These are phyloP conservation scores for Microthyrium microscopicum DNA, from an alignment of 2,329 filamentous ascomycete genomes.

Conservation along the genomic window DNA sequence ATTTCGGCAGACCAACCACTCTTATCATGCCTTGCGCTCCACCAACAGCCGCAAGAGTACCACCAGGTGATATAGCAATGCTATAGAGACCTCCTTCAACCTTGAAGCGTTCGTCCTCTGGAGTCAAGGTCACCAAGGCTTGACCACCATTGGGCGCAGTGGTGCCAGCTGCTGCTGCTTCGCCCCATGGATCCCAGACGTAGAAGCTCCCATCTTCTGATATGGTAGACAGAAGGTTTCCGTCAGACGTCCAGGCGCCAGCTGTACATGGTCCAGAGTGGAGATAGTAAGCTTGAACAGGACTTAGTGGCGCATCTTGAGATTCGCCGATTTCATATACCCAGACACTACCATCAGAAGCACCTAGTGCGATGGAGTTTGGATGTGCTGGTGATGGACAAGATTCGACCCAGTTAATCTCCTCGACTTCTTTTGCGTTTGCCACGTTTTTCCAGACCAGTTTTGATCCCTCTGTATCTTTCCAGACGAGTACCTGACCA, in stretches of 20 bases:
- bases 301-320: constrained; percentile 51
- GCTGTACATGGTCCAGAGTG: constrained; percentile 78
- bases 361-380: constrained; percentile 76
- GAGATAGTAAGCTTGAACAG: constrained; percentile 82
- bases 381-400: constrained; percentile 56
- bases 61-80: constrained; percentile 65
- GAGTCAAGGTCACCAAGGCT: constrained; percentile 60
- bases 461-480: constrained; percentile 28
- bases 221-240: constrained; percentile 71
- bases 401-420: constrained; percentile 77
- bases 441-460: constrained; percentile 50
- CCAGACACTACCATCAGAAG: constrained; percentile 86
- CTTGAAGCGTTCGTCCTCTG: constrained; percentile 72
- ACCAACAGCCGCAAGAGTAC: constrained; percentile 67
- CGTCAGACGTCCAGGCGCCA: constrained; percentile 79
- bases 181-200: constrained; percentile 83
- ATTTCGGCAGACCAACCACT: constrained; percentile 65
- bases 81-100: constrained; percentile 87
- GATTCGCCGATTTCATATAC: constrained; percentile 70
- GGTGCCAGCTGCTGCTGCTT: constrained; percentile 49
- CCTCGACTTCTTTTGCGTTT: constrained; percentile 77
- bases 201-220: constrained; percentile 77
- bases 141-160: constrained; percentile 38
- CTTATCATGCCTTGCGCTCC: constrained; percentile 77
- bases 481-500: constrained; percentile 60